Conservation (phyloP, 441 rosid species). For the Cnidoscolus chayamansa region DNA sequence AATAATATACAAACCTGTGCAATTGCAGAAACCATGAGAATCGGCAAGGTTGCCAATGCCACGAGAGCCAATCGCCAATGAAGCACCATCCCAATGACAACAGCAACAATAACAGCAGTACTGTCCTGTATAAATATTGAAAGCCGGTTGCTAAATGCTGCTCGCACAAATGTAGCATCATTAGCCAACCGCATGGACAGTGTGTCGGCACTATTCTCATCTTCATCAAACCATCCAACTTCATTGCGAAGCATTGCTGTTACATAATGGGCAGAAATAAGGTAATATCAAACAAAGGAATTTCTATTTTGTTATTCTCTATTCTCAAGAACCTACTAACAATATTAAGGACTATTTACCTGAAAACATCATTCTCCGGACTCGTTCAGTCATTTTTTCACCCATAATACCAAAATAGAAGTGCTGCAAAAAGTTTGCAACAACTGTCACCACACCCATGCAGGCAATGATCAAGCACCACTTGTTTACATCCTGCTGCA, state of each 20-base stretch:
- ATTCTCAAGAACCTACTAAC: conserved; percentile 3
- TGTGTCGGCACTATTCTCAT: conserved; percentile 91
- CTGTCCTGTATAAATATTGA: conserved; percentile 90
- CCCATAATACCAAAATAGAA: conserved; percentile 99
- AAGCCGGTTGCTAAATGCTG: conserved; percentile 94
- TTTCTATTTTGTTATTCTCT: neutral
- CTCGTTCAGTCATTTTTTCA: conserved; percentile 98
- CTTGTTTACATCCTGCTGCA: conserved; percentile 70
- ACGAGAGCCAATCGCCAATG: conserved; percentile 92
- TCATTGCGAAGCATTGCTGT: conserved; percentile 97
- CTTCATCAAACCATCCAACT: conserved; percentile 99
- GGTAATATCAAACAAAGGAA: conserved; percentile 23
- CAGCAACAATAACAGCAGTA: conserved; percentile 84
- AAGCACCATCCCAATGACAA: conserved; percentile 78
- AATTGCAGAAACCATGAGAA: conserved; percentile 81
- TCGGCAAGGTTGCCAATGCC: conserved; percentile 86
- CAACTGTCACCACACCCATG: conserved; percentile 95
- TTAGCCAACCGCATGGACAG: conserved; percentile 97
- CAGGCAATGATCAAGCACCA: conserved; percentile 96
- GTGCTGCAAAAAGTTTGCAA: conserved; percentile 96
- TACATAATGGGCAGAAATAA: conserved; percentile 26
- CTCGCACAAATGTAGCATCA: conserved; percentile 97
- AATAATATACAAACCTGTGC: conserved; percentile 73
- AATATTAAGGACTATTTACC: conserved; percentile 39
- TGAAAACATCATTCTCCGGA: conserved; percentile 99